phyloP scores from a whole-genome alignment of 768 basidiomycete genomes.

The Leucosporidium yakuticum region DNA sequence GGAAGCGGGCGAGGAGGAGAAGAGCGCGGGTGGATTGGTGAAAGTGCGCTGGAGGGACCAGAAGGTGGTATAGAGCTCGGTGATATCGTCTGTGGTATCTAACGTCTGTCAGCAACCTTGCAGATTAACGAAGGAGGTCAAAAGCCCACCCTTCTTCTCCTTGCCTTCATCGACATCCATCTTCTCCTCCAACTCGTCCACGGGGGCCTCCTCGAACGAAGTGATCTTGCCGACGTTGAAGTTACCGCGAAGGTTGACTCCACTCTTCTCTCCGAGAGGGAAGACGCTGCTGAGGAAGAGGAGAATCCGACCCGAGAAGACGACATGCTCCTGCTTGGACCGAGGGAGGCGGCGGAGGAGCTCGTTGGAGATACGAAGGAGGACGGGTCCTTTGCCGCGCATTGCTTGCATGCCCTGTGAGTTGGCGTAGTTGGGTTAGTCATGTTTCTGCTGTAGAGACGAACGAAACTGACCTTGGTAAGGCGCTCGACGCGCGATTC shows the following conservation, averaged over 20 bases:
- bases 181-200: slow-evolving; percentile 40
- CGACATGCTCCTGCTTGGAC: slow-evolving; percentile 77
- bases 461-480: slow-evolving; percentile 45
- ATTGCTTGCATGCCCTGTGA: slow-evolving; percentile 65
- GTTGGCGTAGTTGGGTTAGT: not conserved
- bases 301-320: slow-evolving; percentile 83
- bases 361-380: slow-evolving; percentile 80
- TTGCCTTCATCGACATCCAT: slow-evolving; percentile 26
- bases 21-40: slow-evolving; percentile 64
- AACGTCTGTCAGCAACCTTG: not conserved
- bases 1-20: slow-evolving; percentile 46
- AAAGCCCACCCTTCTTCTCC: slow-evolving; percentile 1
- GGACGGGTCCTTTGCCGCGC: slow-evolving; percentile 78
- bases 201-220: slow-evolving; percentile 48
- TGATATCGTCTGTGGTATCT: not conserved
- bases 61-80: slow-evolving; percentile 79
- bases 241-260: slow-evolving; percentile 75
- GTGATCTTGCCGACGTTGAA: slow-evolving; percentile 58
- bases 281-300: slow-evolving; percentile 80
- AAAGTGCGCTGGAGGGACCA: slow-evolving; percentile 84
- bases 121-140: not conserved
- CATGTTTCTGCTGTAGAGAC: not conserved
- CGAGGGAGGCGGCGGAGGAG: slow-evolving; percentile 62
- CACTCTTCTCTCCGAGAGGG: slow-evolving; percentile 79
- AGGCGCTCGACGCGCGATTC: slow-evolving; percentile 64